These are phyloP conservation scores for Stephania japonica DNA, from an alignment of 164 flowering plant genomes.

Conservation along the genomic window DNA sequence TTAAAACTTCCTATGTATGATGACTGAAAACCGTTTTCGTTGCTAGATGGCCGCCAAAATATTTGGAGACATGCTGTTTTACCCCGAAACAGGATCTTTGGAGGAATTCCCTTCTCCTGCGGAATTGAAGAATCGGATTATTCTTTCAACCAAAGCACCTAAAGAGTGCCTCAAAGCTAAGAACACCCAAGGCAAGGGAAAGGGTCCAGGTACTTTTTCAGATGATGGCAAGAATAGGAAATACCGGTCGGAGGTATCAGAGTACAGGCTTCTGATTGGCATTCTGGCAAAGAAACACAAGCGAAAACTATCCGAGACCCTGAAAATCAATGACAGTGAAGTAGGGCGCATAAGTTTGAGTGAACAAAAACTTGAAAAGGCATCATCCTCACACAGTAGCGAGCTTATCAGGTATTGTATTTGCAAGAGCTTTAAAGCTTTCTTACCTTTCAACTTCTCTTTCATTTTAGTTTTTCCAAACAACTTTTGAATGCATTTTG, in stretches of 20 bases:
- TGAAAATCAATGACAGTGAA: slow-evolving; percentile 29
- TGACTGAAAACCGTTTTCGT: not conserved
- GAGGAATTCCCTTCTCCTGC: slow-evolving; percentile 72
- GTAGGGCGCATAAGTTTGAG: slow-evolving; percentile 84
- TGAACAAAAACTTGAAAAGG: slow-evolving; percentile 68
- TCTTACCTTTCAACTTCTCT: not conserved
- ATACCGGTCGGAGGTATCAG: slow-evolving; percentile 29
- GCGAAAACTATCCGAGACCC: slow-evolving; percentile 33
- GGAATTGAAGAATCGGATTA: slow-evolving; percentile 43
- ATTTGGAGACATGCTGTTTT: not conserved
- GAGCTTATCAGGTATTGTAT: slow-evolving; percentile 57
- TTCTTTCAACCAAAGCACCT: slow-evolving; percentile 87
- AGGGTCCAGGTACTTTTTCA: slow-evolving; percentile 31
- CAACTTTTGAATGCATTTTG: not conserved
- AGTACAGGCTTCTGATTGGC: slow-evolving; percentile 65
- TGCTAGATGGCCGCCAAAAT: not conserved
- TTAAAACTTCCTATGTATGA: not conserved
- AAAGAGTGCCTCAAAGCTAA: slow-evolving; percentile 53
- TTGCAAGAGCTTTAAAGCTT: not conserved
- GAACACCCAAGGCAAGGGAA: slow-evolving; percentile 23
- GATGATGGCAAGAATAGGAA: slow-evolving; percentile 20
- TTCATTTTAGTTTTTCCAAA: not conserved
- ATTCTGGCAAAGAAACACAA: slow-evolving; percentile 78
- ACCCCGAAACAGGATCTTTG: slow-evolving; percentile 30
- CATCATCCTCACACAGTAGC: slow-evolving; percentile 32